Evolutionary conservation across 169 alveolate genomes (phyloP).

Genomic region (Plasmodium cynomolgi): DNA sequence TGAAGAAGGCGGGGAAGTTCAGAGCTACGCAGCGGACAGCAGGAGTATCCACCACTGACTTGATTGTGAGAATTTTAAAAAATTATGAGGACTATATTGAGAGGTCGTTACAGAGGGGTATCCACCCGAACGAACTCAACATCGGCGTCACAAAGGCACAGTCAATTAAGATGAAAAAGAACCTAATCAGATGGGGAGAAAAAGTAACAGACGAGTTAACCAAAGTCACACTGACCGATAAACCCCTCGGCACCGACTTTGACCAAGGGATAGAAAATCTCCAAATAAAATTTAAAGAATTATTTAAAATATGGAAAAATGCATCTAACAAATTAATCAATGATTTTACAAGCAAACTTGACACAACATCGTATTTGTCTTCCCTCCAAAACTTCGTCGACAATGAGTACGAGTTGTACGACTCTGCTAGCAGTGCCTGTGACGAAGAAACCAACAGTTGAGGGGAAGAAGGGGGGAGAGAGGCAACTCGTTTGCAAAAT

Average conservation of each 20-base stretch:
- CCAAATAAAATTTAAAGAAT: slow-evolving; percentile 67
- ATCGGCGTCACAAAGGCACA: slow-evolving; percentile 92
- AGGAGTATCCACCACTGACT: slow-evolving; percentile 96
- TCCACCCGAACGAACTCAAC: slow-evolving; percentile 93
- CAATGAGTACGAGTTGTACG: slow-evolving; percentile 25
- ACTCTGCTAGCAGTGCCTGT: slow-evolving; percentile 42
- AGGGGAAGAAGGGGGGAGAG: background rate
- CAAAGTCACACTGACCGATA: slow-evolving; percentile 91
- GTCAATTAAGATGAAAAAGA: slow-evolving; percentile 90
- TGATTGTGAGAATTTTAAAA: slow-evolving; percentile 93
- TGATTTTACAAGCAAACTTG: slow-evolving; percentile 71
- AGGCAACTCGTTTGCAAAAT: background rate
- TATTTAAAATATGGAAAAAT: slow-evolving; percentile 73
- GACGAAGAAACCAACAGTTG: slow-evolving; percentile 50
- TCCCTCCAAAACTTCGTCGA: slow-evolving; percentile 47
- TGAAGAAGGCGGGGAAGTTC: slow-evolving; percentile 90
- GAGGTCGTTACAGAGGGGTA: slow-evolving; percentile 95
- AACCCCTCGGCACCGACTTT: slow-evolving; percentile 79
- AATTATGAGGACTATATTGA: slow-evolving; percentile 95
- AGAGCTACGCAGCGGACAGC: slow-evolving; percentile 92
- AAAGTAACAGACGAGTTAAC: slow-evolving; percentile 90
- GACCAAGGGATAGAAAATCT: slow-evolving; percentile 74
- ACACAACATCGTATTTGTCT: slow-evolving; percentile 50
- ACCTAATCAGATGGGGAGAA: slow-evolving; percentile 90
- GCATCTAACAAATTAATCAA: slow-evolving; percentile 70